phyloP scores from a whole-genome alignment of 805 yeast genomes.

The Starmerella roubikii region DNA sequence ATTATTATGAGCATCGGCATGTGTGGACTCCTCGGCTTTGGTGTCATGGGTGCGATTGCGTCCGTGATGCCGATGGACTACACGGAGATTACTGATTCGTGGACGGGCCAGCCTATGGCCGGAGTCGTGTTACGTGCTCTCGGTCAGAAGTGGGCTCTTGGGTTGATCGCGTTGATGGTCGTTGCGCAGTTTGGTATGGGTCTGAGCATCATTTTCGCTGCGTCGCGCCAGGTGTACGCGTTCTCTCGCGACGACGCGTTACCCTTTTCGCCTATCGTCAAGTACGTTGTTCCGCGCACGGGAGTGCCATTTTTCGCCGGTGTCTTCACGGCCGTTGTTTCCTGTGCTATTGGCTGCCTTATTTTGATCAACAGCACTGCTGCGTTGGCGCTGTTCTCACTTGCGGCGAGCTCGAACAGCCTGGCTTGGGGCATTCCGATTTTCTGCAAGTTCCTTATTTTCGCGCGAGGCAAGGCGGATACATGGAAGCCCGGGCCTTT shows the following conservation, averaged over 20 bases:
- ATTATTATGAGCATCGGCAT: constrained; percentile 43
- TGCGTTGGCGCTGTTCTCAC: constrained; percentile 50
- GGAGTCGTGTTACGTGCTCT: constrained; percentile 48
- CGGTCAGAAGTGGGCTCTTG: constrained; percentile 53
- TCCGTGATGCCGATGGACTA: constrained; percentile 36
- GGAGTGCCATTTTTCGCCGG: constrained; percentile 59
- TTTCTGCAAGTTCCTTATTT: constrained; percentile 33
- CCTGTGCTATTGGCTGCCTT: constrained; percentile 41
- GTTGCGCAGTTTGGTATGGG: constrained; percentile 57
- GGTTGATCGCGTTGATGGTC: constrained; percentile 44
- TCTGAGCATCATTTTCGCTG: constrained; percentile 46
- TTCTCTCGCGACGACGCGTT: constrained; percentile 66
- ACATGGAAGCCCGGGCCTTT: constrained; percentile 47
- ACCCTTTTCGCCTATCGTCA: constrained; percentile 44
- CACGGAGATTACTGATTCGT: constrained; percentile 29
- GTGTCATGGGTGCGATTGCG: constrained; percentile 38
- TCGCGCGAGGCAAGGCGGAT: constrained; percentile 25
- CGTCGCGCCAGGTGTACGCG: constrained; percentile 61
- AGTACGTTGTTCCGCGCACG: constrained; percentile 40
- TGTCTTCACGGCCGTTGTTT: constrained; percentile 36
- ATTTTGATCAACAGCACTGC: constrained; percentile 47
- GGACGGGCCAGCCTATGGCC: constrained; percentile 48
- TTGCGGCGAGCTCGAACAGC: constrained; percentile 49
- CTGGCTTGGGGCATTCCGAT: constrained; percentile 53
- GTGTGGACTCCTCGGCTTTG: constrained; percentile 48